These are phyloP conservation scores for Dichomitus squalens DNA, from an alignment of 1,284 basidiomycete species.

Conservation along the genomic window DNA sequence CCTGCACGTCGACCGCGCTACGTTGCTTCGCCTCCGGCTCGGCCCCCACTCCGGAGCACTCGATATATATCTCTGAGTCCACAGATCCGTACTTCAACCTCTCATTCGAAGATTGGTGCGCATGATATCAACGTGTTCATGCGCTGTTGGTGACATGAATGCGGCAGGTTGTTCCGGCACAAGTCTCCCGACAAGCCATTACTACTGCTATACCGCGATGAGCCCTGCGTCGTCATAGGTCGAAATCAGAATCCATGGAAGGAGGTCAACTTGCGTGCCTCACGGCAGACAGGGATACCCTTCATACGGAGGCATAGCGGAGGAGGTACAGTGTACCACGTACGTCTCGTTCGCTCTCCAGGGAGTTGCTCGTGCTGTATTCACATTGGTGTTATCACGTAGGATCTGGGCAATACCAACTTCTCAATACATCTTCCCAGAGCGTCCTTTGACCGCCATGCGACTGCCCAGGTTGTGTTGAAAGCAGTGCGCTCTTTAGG, in stretches of 20 bases:
- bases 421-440: constrained; percentile 94
- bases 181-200: constrained; percentile 68
- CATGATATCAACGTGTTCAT: too few relatives aligned
- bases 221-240: constrained; percentile 92
- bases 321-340: constrained; percentile 98
- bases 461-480: constrained; percentile 80
- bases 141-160: constrained; percentile 5
- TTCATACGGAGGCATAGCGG: constrained; percentile 90
- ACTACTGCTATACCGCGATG: constrained; percentile 88
- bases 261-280: constrained; percentile 79
- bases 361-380: neutral
- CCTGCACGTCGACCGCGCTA: neutral
- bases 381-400: constrained; percentile 1
- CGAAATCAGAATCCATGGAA: constrained; percentile 99
- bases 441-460: constrained; percentile 76
- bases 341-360: constrained; percentile 43
- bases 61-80: constrained; percentile 84
- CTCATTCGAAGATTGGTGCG: constrained; percentile 89
- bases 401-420: constrained; percentile 98
- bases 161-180: constrained; percentile 80
- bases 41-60: constrained; percentile 38
- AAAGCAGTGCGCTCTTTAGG: constrained; percentile 78
- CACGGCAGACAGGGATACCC: constrained; percentile 61
- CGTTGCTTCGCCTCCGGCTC: constrained; percentile 7
- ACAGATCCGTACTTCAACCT: constrained; percentile 93